Percentiles rank a stretch among this genome's conserved stretches.
These are phyloP conservation scores for Penicillium sp. DNA, from an alignment of 2,329 filamentous ascomycete species.

Conservation along the genomic window DNA sequence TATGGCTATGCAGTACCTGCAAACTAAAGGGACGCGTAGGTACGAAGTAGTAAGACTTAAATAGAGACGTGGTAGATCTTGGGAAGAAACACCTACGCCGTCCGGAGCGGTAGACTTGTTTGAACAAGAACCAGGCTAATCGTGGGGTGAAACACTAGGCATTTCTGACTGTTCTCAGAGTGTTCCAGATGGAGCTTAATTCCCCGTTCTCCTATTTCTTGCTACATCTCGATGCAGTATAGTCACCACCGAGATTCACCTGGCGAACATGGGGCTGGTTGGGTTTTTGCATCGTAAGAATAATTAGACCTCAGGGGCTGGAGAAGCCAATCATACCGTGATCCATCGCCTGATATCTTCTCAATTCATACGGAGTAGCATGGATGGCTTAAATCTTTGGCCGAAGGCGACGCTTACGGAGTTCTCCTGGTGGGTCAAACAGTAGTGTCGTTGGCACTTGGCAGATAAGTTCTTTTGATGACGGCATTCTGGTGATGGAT, in stretches of 20 bases:
- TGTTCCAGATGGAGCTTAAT: slow-evolving; percentile 15
- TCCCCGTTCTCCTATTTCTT: background rate
- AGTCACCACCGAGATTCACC: background rate
- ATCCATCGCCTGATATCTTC: background rate
- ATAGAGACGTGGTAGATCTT: background rate
- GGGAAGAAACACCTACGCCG: background rate
- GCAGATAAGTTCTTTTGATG: slow-evolving; percentile 7
- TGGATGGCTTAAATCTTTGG: background rate
- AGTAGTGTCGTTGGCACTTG: background rate
- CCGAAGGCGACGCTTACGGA: background rate
- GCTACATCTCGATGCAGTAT: background rate
- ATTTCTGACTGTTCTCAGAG: slow-evolving; percentile 7
- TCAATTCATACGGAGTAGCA: background rate
- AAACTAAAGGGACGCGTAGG: background rate
- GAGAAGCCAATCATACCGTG: slow-evolving; percentile 4
- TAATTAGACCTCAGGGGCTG: slow-evolving; percentile 9
- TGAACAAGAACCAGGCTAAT: slow-evolving; percentile 9
- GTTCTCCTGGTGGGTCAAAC: slow-evolving; percentile 2
- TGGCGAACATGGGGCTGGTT: background rate
- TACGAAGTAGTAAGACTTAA: slow-evolving; percentile 1
- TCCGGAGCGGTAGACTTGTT: no score
- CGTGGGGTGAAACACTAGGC: slow-evolving; percentile 16
- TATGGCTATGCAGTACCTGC: background rate
- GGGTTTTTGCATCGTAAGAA: background rate
- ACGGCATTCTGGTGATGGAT: slow-evolving; percentile 6